phyloP scores from a whole-genome alignment of 768 basidiomycete genomes.

The Amanita pallidorosea region DNA sequence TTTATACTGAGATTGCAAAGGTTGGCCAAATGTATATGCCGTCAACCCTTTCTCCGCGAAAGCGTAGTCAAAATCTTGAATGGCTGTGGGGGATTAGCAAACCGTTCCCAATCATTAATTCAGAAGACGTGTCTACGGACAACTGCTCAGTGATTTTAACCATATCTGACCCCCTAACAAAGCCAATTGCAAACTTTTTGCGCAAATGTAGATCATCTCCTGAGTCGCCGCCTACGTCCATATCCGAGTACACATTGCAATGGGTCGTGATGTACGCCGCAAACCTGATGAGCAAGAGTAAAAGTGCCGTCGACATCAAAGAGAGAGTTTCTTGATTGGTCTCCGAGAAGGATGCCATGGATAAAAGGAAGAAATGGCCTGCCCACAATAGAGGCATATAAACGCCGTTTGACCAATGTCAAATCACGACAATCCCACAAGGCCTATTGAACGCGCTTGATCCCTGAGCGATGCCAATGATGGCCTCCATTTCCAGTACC shows the following conservation, averaged over 20 bases:
- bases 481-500: too few relatives aligned
- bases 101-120: not conserved
- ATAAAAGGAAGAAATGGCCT: too few relatives aligned
- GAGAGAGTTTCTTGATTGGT: slow-evolving; percentile 54
- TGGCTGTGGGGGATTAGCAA: slow-evolving; percentile 28
- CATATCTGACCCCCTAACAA: slow-evolving; percentile 90
- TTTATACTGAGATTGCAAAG: slow-evolving; percentile 77
- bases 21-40: slow-evolving; percentile 74
- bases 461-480: slow-evolving; percentile 8
- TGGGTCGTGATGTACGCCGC: slow-evolving; percentile 20
- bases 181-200: slow-evolving; percentile 70
- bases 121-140: slow-evolving; percentile 18
- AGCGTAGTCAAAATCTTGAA: slow-evolving; percentile 79
- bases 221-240: slow-evolving; percentile 37
- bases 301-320: slow-evolving; percentile 84
- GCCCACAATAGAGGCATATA: not conserved
- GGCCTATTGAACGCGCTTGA: slow-evolving; percentile 9
- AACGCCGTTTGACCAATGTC: not conserved
- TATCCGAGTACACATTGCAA: not conserved
- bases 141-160: slow-evolving; percentile 87
- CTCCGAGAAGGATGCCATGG: slow-evolving; percentile 41
- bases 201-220: slow-evolving; percentile 68
- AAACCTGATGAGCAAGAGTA: slow-evolving; percentile 47
- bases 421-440: not conserved
- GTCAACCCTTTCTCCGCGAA: slow-evolving; percentile 94